Evolutionary conservation across 2,329 filamentous ascomycete species (phyloP).

Genomic region (Penicillium sumatraense): DNA sequence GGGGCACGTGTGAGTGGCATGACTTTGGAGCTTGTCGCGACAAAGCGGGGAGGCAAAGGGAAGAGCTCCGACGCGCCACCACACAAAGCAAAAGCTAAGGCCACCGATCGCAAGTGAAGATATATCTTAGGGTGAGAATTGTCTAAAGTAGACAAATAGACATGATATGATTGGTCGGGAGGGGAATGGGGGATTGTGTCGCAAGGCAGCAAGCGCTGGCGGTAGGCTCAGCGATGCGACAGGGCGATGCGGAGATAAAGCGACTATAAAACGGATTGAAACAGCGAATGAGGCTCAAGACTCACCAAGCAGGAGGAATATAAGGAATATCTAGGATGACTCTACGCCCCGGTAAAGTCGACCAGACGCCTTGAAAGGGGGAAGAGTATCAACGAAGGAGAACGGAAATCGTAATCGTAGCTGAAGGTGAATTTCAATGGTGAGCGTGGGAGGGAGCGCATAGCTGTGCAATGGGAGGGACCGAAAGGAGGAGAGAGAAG

Average conservation of each 20-base stretch:
- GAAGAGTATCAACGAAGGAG: conserved; percentile 11
- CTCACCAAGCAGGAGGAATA: conserved; percentile 11
- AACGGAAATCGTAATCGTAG: conserved; percentile 35
- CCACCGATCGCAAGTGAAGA: background rate
- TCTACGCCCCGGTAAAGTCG: conserved; percentile 9
- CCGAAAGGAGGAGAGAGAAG: conserved; percentile 10
- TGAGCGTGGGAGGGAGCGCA: background rate
- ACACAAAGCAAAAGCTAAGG: conserved; percentile 5
- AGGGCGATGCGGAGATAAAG: background rate
- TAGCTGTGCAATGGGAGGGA: conserved; percentile 1
- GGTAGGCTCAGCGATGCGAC: background rate
- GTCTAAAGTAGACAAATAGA: too few relatives aligned
- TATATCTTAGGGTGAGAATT: background rate
- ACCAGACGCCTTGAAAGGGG: conserved; percentile 8
- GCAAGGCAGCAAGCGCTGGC: background rate
- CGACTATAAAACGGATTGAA: background rate
- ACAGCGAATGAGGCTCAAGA: background rate
- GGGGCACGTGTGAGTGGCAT: conserved; percentile 22
- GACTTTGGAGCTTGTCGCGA: conserved; percentile 17
- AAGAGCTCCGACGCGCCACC: background rate
- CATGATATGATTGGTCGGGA: background rate
- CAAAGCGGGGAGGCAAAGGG: conserved; percentile 11
- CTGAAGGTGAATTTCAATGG: conserved; percentile 11
- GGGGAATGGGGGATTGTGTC: background rate
- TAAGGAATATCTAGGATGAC: conserved; percentile 9